These are phyloP conservation scores for Moniliophthora roreri DNA, from an alignment of 1,284 basidiomycete species.

Conservation along the genomic window DNA sequence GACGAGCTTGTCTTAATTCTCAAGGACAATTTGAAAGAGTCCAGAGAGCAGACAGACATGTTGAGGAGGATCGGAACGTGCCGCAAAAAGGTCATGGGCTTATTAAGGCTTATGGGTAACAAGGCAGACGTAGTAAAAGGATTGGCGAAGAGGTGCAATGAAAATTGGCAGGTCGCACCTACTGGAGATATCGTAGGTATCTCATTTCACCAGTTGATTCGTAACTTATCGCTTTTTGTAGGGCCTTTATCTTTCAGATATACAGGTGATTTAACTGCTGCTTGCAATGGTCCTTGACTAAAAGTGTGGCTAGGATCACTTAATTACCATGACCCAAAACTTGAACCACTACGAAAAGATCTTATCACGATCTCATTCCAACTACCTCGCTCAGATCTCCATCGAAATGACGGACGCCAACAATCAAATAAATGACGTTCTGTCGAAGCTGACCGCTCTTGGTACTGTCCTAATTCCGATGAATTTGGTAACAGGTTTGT, in stretches of 20 bases:
- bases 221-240: conserved; percentile 27
- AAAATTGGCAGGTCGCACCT: conserved; percentile 98
- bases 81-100: conserved; percentile 99
- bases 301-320: conserved; percentile 68
- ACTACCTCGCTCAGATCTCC: conserved; percentile 97
- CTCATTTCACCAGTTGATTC: conserved; percentile 1
- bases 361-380: conserved; percentile 97
- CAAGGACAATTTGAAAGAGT: conserved; percentile 73
- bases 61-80: conserved; percentile 90
- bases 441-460: conserved; percentile 97
- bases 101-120: conserved; percentile 95
- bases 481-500: conserved; percentile 88
- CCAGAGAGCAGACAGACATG: conserved; percentile 65
- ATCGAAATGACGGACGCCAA: conserved; percentile 99
- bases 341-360: conserved; percentile 99
- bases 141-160: conserved; percentile 96
- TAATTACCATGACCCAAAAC: conserved; percentile 99
- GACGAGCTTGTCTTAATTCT: conserved; percentile 97
- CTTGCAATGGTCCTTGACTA: conserved; percentile 1
- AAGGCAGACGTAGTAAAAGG: conserved; percentile 99
- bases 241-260: conserved; percentile 94
- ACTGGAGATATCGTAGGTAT: conserved; percentile 90
- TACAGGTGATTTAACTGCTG: conserved; percentile 49
- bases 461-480: conserved; percentile 98
- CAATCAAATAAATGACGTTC: conserved; percentile 99